These are phyloP conservation scores for Byssothecium circinans DNA, from an alignment of 2,329 filamentous ascomycete species.

Conservation along the genomic window DNA sequence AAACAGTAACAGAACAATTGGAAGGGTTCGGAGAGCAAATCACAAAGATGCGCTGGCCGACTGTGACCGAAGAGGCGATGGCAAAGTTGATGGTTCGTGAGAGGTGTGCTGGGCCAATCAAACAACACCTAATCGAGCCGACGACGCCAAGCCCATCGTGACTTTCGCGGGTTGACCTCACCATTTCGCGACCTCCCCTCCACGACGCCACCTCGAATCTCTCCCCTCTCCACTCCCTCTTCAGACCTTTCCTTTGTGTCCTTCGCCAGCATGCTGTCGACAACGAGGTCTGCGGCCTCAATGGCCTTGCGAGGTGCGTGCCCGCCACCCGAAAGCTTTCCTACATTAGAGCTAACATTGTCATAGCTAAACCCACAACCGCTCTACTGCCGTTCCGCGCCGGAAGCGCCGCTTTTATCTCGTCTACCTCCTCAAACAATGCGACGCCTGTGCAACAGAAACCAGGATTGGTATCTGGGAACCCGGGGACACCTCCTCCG, in stretches of 20 bases:
- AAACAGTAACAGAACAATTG: background rate
- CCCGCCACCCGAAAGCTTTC: slow-evolving; percentile 16
- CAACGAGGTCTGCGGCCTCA: slow-evolving; percentile 55
- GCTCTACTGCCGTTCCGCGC: slow-evolving; percentile 66
- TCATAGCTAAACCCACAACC: slow-evolving; percentile 65
- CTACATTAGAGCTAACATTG: slow-evolving; percentile 30
- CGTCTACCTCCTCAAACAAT: slow-evolving; percentile 65
- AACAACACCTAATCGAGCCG: slow-evolving; percentile 25
- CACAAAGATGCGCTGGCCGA: slow-evolving; percentile 19
- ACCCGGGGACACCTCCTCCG: slow-evolving; percentile 54
- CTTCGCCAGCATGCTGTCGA: slow-evolving; percentile 52
- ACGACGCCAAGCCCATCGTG: slow-evolving; percentile 20
- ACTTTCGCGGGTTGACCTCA: slow-evolving; percentile 36
- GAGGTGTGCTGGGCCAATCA: slow-evolving; percentile 32
- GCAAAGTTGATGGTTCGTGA: slow-evolving; percentile 14
- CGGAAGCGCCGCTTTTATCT: slow-evolving; percentile 63
- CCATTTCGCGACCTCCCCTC: slow-evolving; percentile 23
- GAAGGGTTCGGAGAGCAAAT: slow-evolving; percentile 8
- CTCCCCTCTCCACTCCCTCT: slow-evolving; percentile 42
- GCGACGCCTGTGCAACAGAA: slow-evolving; percentile 60
- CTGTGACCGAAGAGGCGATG: slow-evolving; percentile 28
- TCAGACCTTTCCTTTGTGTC: slow-evolving; percentile 36
- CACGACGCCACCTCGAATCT: slow-evolving; percentile 37
- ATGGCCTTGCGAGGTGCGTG: slow-evolving; percentile 58
- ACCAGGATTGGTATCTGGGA: slow-evolving; percentile 56